Conservation (phyloP, 1,284 basidiomycete genomes). For the Malassezia nana region DNA sequence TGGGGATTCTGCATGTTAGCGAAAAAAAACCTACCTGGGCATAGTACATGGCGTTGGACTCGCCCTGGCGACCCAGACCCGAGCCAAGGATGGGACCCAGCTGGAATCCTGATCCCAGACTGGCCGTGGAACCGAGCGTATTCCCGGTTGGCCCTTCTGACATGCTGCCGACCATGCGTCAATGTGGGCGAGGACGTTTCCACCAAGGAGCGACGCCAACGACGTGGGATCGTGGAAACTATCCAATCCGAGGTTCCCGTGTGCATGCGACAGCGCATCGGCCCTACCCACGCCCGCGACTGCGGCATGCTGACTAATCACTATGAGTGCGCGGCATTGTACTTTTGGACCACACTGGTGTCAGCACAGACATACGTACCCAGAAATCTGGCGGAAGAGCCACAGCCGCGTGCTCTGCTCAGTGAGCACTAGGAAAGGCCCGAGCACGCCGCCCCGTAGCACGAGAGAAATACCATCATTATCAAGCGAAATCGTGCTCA, state of each 20-base stretch:
- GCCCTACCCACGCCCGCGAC: background rate
- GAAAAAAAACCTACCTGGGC: constrained; percentile 9
- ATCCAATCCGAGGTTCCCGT: constrained; percentile 1
- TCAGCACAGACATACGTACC: constrained; percentile 6
- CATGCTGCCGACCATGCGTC: constrained; percentile 1
- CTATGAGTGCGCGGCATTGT: constrained; percentile 18
- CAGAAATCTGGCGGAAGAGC: constrained; percentile 55
- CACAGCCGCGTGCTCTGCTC: constrained; percentile 54
- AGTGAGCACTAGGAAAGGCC: constrained; percentile 54
- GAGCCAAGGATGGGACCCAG: constrained; percentile 12
- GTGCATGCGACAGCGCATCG: constrained; percentile 1
- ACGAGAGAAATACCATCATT: constrained; percentile 55
- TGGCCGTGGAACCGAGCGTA: constrained; percentile 9
- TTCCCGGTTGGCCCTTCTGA: constrained; percentile 7
- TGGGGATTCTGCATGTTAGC: constrained; percentile 7
- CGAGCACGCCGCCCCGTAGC: constrained; percentile 53
- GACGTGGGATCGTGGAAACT: background rate
- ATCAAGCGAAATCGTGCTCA: constrained; percentile 65
- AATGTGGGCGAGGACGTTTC: background rate
- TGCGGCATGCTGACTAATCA: background rate
- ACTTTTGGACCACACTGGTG: constrained; percentile 18
- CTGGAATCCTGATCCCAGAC: constrained; percentile 9
- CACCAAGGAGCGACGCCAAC: background rate
- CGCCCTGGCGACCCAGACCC: constrained; percentile 5
- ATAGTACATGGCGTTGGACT: constrained; percentile 18